phyloP scores from a whole-genome alignment of 768 basidiomycete species.

The Cyathus striatus region DNA sequence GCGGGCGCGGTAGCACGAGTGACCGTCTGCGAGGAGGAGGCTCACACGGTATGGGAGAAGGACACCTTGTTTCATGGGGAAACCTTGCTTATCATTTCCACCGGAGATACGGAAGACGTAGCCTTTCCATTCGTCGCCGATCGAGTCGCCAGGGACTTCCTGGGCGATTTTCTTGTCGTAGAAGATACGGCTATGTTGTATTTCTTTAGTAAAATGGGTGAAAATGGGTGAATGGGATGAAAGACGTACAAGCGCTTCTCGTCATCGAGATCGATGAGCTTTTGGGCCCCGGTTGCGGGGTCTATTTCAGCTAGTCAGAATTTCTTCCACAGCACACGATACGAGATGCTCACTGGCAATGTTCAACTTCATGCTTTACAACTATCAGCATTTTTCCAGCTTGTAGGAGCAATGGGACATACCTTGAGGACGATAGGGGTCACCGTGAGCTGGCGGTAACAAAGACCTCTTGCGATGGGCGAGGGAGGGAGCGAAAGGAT shows the following conservation, averaged over 20 bases:
- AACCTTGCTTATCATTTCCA: constrained; percentile 98
- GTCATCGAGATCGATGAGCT: constrained; percentile 91
- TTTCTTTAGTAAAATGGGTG: background rate
- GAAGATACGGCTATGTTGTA: constrained; percentile 72
- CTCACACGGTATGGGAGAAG: constrained; percentile 90
- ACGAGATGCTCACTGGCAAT: constrained; percentile 73
- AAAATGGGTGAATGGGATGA: constrained; percentile 1
- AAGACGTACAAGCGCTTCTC: constrained; percentile 73
- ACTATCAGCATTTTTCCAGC: constrained; percentile 13
- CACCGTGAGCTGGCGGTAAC: constrained; percentile 37
- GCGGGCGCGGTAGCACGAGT: constrained; percentile 95
- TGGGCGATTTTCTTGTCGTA: constrained; percentile 97
- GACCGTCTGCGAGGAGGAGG: constrained; percentile 91
- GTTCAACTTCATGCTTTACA: constrained; percentile 88
- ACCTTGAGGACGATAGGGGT: constrained; percentile 33
- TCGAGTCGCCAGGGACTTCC: constrained; percentile 85
- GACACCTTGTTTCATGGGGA: constrained; percentile 99
- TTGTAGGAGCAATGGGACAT: constrained; percentile 2
- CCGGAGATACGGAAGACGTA: constrained; percentile 97
- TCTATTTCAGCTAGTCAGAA: constrained; percentile 38
- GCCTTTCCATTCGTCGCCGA: constrained; percentile 96
- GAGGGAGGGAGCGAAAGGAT: constrained; percentile 14
- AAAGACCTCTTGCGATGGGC: constrained; percentile 35
- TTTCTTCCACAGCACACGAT: constrained; percentile 1
- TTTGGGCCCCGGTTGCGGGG: constrained; percentile 97